Evolutionary conservation across 805 yeast species (phyloP).

Genomic region (Groenewaldozyma tartarivorans): DNA sequence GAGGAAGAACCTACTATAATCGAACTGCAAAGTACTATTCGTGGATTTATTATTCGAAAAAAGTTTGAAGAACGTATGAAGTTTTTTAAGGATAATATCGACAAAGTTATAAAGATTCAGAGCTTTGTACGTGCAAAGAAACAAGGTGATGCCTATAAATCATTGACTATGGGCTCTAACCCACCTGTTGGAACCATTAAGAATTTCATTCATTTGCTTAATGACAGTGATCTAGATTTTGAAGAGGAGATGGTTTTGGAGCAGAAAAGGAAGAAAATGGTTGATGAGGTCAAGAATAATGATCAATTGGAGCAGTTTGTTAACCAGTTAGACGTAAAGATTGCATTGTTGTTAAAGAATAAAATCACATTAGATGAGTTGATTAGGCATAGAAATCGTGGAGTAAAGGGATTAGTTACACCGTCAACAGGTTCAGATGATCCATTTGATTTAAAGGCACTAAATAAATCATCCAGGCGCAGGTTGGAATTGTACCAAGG

Average conservation of each 20-base stretch:
- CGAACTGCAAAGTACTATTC: slow-evolving; percentile 25
- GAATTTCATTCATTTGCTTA: slow-evolving; percentile 65
- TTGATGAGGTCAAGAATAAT: slow-evolving; percentile 58
- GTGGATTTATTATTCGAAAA: slow-evolving; percentile 27
- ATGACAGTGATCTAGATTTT: slow-evolving; percentile 63
- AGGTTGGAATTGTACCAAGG: slow-evolving; percentile 66
- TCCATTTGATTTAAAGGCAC: slow-evolving; percentile 29
- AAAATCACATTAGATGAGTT: slow-evolving; percentile 71
- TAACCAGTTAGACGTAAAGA: slow-evolving; percentile 67
- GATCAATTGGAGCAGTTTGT: slow-evolving; percentile 66
- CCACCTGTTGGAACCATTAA: slow-evolving; percentile 74
- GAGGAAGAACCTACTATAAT: slow-evolving; percentile 23
- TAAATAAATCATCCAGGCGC: slow-evolving; percentile 30
- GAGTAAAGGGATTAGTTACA: slow-evolving; percentile 13
- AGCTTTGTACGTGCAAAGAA: slow-evolving; percentile 58
- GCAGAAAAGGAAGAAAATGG: slow-evolving; percentile 55
- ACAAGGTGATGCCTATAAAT: slow-evolving; percentile 63
- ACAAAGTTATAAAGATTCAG: slow-evolving; percentile 64
- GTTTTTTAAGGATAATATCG: slow-evolving; percentile 47
- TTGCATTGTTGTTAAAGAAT: slow-evolving; percentile 68
- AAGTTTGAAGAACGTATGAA: slow-evolving; percentile 22
- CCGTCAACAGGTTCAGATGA: slow-evolving; percentile 16
- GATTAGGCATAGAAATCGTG: slow-evolving; percentile 33
- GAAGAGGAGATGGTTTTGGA: slow-evolving; percentile 66
- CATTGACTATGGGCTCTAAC: slow-evolving; percentile 56